Conservation (phyloP, 1,139 yeast species). For the Blastobotrys raffinosifermentans region DNA sequence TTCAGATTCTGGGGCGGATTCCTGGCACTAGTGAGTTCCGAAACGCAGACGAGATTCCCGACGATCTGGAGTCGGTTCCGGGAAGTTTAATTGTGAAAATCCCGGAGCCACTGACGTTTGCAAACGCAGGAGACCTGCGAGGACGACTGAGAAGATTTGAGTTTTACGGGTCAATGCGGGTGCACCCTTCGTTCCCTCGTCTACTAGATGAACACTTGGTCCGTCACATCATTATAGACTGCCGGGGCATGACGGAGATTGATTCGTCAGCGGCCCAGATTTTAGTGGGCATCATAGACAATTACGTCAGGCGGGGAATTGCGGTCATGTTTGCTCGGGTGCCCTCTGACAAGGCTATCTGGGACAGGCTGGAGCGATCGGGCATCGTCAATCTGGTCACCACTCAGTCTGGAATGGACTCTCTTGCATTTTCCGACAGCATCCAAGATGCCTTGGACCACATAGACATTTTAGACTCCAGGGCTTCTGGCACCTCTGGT, state of each 20-base stretch:
- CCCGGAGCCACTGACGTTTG: constrained; percentile 90
- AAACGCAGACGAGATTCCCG: constrained; percentile 56
- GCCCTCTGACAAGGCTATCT: constrained; percentile 38
- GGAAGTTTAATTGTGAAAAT: constrained; percentile 82
- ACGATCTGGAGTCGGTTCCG: constrained; percentile 58
- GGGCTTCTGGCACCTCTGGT: too few species aligned
- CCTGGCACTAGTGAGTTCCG: constrained; percentile 73
- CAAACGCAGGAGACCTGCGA: constrained; percentile 80
- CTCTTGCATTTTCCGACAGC: constrained; percentile 28
- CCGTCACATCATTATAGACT: constrained; percentile 67
- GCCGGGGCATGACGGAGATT: constrained; percentile 78
- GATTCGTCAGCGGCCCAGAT: constrained; percentile 88
- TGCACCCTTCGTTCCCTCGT: constrained; percentile 76
- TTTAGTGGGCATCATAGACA: constrained; percentile 50
- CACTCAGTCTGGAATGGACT: constrained; percentile 17
- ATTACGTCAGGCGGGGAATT: constrained; percentile 52
- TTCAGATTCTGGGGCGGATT: constrained; percentile 78
- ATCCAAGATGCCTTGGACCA: constrained; percentile 34
- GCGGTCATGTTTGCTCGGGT: constrained; percentile 63
- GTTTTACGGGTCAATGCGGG: constrained; percentile 72
- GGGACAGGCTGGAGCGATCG: constrained; percentile 36
- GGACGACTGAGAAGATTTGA: constrained; percentile 73
- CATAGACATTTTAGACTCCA: not conserved
- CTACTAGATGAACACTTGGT: constrained; percentile 50
- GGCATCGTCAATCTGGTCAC: constrained; percentile 30